Percentiles rank a stretch among this genome's conserved stretches.
These are phyloP conservation scores for Russula griseocarnosa DNA, from an alignment of 768 basidiomycete genomes.

Conservation along the genomic window DNA sequence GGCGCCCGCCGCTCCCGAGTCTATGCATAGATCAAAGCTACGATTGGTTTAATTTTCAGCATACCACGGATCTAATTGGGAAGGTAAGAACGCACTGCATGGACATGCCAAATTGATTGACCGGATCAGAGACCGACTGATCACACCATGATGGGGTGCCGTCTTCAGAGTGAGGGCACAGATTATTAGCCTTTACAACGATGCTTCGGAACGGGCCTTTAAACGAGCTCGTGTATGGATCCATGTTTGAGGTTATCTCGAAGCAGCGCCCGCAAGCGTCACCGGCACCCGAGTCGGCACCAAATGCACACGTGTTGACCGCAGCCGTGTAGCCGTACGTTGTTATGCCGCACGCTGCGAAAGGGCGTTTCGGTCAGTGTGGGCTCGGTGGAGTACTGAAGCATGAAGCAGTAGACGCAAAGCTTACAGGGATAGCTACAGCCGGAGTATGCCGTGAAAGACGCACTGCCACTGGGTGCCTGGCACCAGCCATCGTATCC, in stretches of 20 bases:
- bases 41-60: not conserved
- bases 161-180: slow-evolving; percentile 43
- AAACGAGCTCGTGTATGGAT: slow-evolving; percentile 51
- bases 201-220: slow-evolving; percentile 51
- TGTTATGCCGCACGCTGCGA: slow-evolving; percentile 46
- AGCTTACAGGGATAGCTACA: slow-evolving; percentile 46
- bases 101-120: slow-evolving; percentile 34
- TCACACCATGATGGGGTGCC: slow-evolving; percentile 50
- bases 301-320: slow-evolving; percentile 54
- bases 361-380: not conserved
- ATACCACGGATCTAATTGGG: not conserved
- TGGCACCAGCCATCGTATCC: slow-evolving; percentile 37
- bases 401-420: not conserved
- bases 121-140: slow-evolving; percentile 46
- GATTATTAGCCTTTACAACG: slow-evolving; percentile 48
- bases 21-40: slow-evolving; percentile 60
- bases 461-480: slow-evolving; percentile 46
- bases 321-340: slow-evolving; percentile 53
- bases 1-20: slow-evolving; percentile 47
- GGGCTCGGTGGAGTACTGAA: not conserved
- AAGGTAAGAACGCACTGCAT: slow-evolving; percentile 45
- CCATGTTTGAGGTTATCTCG: slow-evolving; percentile 45
- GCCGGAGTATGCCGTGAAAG: slow-evolving; percentile 55
- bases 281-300: slow-evolving; percentile 44
- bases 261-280: slow-evolving; percentile 65